Evolutionary conservation across 345 rosid genomes (phyloP).

Genomic region (Gynandropsis gynandra): DNA sequence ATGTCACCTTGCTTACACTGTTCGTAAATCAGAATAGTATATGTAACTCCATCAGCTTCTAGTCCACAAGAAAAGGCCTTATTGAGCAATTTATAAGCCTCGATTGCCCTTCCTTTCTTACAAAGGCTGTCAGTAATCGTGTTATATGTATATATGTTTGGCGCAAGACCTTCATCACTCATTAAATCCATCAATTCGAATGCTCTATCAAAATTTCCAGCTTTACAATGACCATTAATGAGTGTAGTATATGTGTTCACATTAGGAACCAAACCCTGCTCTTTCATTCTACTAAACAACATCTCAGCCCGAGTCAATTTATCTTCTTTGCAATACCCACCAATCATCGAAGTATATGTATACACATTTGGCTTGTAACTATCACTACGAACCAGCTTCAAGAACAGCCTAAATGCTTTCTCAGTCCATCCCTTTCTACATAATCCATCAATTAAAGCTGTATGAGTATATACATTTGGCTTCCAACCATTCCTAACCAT

Average conservation of each 20-base stretch:
- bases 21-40: slow-evolving; percentile 74
- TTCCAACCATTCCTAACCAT: slow-evolving; percentile 75
- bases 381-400: slow-evolving; percentile 78
- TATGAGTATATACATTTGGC: slow-evolving; percentile 82
- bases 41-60: slow-evolving; percentile 67
- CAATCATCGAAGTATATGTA: slow-evolving; percentile 76
- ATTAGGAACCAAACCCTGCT: slow-evolving; percentile 70
- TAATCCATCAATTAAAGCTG: slow-evolving; percentile 65
- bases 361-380: slow-evolving; percentile 69
- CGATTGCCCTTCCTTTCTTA: slow-evolving; percentile 54
- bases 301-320: slow-evolving; percentile 85
- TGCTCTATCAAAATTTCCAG: slow-evolving; percentile 60
- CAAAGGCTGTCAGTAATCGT: slow-evolving; percentile 50
- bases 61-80: slow-evolving; percentile 41
- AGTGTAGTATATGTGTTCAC: slow-evolving; percentile 66
- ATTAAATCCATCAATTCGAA: slow-evolving; percentile 64
- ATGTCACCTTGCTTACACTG: slow-evolving; percentile 48
- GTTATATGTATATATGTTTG: slow-evolving; percentile 63
- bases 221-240: slow-evolving; percentile 64
- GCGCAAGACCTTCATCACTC: slow-evolving; percentile 50
- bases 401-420: slow-evolving; percentile 77
- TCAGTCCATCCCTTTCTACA: slow-evolving; percentile 95
- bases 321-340: slow-evolving; percentile 71
- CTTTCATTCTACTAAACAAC: slow-evolving; percentile 75
- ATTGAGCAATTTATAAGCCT: slow-evolving; percentile 55